A percentile compares a stretch with the other conserved stretches of the same genome.
phyloP scores from a whole-genome alignment of 1,284 basidiomycete genomes.

The Heterobasidion parviporum region DNA sequence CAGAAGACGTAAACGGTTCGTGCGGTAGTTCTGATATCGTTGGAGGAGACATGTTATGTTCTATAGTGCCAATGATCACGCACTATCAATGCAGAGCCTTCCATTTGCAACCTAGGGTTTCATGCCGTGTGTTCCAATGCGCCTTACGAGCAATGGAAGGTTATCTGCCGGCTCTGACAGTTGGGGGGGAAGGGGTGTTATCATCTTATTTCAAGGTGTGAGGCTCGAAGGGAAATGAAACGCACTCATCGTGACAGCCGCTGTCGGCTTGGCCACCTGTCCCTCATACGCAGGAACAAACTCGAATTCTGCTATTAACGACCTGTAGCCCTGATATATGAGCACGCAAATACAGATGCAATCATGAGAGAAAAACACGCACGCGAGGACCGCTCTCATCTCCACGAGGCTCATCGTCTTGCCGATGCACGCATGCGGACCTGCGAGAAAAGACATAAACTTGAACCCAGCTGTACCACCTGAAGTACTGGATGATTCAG shows the following conservation, averaged over 20 bases:
- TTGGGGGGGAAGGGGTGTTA: background rate
- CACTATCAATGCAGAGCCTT: too few relatives aligned
- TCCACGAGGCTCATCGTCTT: conserved; percentile 45
- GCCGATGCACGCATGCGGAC: conserved; percentile 41
- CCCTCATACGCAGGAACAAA: conserved; percentile 32
- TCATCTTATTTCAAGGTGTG: background rate
- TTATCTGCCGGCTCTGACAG: conserved; percentile 15
- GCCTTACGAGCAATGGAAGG: conserved; percentile 16
- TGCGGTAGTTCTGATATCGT: background rate
- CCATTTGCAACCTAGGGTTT: too few relatives aligned
- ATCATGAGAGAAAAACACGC: background rate
- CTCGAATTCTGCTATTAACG: conserved; percentile 31
- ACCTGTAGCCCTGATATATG: conserved; percentile 11
- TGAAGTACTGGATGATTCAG: conserved; percentile 10
- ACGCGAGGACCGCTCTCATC: conserved; percentile 36
- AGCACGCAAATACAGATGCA: background rate
- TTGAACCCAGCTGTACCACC: conserved; percentile 28
- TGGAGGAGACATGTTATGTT: background rate
- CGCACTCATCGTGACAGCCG: conserved; percentile 38
- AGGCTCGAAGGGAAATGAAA: background rate
- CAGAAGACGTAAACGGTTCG: background rate
- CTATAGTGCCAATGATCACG: background rate
- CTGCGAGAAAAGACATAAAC: conserved; percentile 35
- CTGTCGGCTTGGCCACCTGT: conserved; percentile 28
- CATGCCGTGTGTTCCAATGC: background rate